A percentile compares a stretch with the other conserved stretches of the same genome.
These are phyloP conservation scores for Podospora pseudocomata DNA, from an alignment of 495 filamentous ascomycete genomes.

Conservation along the genomic window DNA sequence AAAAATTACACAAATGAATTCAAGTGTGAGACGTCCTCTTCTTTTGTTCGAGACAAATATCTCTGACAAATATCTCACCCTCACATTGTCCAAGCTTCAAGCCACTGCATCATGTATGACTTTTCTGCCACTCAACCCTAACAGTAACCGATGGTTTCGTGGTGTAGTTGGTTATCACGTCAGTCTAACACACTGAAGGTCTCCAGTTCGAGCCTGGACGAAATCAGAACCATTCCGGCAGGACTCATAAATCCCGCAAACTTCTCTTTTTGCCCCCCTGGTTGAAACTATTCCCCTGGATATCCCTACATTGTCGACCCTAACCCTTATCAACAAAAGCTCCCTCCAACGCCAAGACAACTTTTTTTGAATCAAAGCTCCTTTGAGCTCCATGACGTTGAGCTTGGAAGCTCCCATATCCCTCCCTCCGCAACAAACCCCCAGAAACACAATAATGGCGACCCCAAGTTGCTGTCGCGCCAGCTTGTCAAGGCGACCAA, in stretches of 20 bases:
- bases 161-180: no score
- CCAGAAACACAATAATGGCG: slow-evolving; percentile 24
- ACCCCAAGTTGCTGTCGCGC: slow-evolving; percentile 26
- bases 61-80: no score
- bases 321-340: slow-evolving; percentile 20
- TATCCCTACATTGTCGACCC: slow-evolving; percentile 15
- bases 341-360: not conserved
- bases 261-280: not conserved
- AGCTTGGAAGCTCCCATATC: slow-evolving; percentile 6
- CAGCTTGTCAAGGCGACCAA: slow-evolving; percentile 19
- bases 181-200: no score
- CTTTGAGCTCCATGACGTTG: slow-evolving; percentile 16
- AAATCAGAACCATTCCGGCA: no score
- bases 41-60: no score
- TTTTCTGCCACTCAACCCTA: no score
- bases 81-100: no score
- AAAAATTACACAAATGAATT: no score
- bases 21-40: no score
- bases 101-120: no score
- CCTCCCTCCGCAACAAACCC: not conserved
- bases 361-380: slow-evolving; percentile 10
- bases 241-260: not conserved
- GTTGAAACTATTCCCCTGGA: not conserved
- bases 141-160: no score
- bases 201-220: no score